Percentiles rank a stretch among this genome's conserved stretches.
Evolutionary conservation across 176 grass and related monocot species (phyloP).

Genomic region (Aegilops longissima): DNA sequence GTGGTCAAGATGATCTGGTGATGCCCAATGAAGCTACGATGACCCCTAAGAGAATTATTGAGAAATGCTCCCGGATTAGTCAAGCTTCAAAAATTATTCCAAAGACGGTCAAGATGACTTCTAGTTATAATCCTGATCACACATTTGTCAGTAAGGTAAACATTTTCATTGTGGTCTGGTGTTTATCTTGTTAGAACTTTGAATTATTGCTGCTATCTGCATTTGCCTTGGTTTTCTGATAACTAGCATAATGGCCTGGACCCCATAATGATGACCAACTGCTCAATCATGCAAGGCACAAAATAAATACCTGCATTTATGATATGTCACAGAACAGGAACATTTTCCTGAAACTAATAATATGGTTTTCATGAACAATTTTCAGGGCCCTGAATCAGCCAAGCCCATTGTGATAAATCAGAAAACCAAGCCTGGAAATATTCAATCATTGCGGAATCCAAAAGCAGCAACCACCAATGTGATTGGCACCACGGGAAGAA

Average conservation of each 20-base stretch:
- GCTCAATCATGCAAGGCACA: not conserved
- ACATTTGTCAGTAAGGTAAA: conserved; percentile 44
- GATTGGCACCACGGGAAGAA: conserved; percentile 22
- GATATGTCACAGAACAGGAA: not conserved
- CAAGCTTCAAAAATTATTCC: conserved; percentile 44
- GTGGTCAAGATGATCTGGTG: conserved; percentile 14
- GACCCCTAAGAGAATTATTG: conserved; percentile 16
- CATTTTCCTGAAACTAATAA: conserved; percentile 32
- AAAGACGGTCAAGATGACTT: conserved; percentile 35
- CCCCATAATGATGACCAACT: conserved; percentile 11
- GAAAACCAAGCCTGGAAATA: conserved; percentile 41
- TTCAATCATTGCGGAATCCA: conserved; percentile 43
- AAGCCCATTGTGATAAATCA: conserved; percentile 30
- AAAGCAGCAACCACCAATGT: conserved; percentile 35
- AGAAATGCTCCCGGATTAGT: conserved; percentile 18
- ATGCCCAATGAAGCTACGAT: conserved; percentile 14
- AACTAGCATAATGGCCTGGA: not conserved
- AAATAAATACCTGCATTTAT: conserved; percentile 10
- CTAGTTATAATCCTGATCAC: conserved; percentile 24
- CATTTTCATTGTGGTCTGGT: not conserved
- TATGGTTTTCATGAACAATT: conserved; percentile 34
- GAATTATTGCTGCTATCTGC: conserved; percentile 9
- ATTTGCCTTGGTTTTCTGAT: not conserved
- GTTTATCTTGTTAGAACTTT: not conserved
- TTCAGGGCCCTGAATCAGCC: conserved; percentile 40